phyloP scores from a whole-genome alignment of 2,329 filamentous ascomycete genomes.

The Cytospora piceae region DNA sequence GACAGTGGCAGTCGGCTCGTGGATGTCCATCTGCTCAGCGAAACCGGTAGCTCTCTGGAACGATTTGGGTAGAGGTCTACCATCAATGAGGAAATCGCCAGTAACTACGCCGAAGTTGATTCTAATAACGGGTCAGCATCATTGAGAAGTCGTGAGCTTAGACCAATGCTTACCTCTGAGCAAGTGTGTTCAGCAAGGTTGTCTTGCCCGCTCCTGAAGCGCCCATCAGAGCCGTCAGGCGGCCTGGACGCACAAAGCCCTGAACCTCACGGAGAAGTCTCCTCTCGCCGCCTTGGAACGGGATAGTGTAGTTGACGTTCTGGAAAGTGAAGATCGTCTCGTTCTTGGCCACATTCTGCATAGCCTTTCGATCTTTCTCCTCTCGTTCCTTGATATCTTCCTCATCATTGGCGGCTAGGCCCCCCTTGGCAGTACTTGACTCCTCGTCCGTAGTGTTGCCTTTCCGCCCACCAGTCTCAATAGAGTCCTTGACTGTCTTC shows the following conservation, averaged over 20 bases:
- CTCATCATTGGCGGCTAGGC: not conserved
- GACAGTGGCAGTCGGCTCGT: conserved; percentile 67
- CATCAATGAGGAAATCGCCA: conserved; percentile 61
- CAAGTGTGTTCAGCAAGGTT: conserved; percentile 80
- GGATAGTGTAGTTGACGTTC: conserved; percentile 70
- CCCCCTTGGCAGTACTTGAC: conserved; percentile 33
- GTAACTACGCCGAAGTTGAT: conserved; percentile 60
- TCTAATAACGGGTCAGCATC: not conserved
- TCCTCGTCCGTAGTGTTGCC: conserved; percentile 55
- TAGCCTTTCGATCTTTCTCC: conserved; percentile 21
- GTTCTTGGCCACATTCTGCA: conserved; percentile 23
- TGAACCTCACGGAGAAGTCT: conserved; percentile 78
- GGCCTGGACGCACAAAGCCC: conserved; percentile 83
- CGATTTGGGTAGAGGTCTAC: conserved; percentile 63
- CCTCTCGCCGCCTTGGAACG: conserved; percentile 63
- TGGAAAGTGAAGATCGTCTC: conserved; percentile 72
- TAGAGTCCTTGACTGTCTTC: conserved; percentile 63
- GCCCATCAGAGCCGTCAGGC: conserved; percentile 77
- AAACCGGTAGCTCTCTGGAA: conserved; percentile 74
- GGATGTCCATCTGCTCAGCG: conserved; percentile 72
- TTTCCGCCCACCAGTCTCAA: conserved; percentile 54
- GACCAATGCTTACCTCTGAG: conserved; percentile 68
- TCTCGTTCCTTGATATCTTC: conserved; percentile 11
- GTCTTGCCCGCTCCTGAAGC: conserved; percentile 87
- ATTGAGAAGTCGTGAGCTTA: rapidly evolving